Evolutionary conservation across 2,329 filamentous ascomycete genomes (phyloP).

Genomic region (Fusarium sp.): DNA sequence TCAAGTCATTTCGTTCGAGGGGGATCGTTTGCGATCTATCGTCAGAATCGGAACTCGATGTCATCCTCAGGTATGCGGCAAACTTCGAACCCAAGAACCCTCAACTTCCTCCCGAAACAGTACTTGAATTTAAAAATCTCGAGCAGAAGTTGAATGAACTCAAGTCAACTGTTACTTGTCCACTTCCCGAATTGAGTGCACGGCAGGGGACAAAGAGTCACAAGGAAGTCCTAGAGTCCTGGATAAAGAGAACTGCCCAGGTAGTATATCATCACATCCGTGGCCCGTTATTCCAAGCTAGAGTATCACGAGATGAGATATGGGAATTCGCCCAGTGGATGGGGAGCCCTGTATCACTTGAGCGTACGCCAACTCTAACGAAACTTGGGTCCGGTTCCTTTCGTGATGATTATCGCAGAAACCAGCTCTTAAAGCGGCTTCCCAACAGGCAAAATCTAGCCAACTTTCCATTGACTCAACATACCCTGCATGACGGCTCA

Average conservation of each 20-base stretch:
- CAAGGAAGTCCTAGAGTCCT: background rate
- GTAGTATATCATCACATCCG: background rate
- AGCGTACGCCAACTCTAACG: no score
- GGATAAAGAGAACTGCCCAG: background rate
- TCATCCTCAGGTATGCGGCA: no score
- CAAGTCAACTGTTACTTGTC: background rate
- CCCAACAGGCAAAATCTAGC: no score
- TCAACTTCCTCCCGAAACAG: accelerated
- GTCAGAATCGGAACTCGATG: background rate
- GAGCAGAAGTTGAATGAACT: background rate
- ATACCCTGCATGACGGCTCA: no score
- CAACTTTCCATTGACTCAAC: no score
- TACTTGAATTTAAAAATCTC: background rate
- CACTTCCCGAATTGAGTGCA: background rate
- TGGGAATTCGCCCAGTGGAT: no score
- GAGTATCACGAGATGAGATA: no score
- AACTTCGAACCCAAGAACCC: background rate
- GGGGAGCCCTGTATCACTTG: no score
- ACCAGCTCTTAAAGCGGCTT: no score
- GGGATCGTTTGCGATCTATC: background rate
- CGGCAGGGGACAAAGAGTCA: background rate
- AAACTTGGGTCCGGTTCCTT: background rate
- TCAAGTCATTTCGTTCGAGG: background rate
- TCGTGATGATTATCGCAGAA: background rate
- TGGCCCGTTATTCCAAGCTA: no score